Percentiles rank a stretch among this genome's conserved stretches.
Conservation (phyloP, 2,329 filamentous ascomycete species). For the Fusarium pseudograminearum region DNA sequence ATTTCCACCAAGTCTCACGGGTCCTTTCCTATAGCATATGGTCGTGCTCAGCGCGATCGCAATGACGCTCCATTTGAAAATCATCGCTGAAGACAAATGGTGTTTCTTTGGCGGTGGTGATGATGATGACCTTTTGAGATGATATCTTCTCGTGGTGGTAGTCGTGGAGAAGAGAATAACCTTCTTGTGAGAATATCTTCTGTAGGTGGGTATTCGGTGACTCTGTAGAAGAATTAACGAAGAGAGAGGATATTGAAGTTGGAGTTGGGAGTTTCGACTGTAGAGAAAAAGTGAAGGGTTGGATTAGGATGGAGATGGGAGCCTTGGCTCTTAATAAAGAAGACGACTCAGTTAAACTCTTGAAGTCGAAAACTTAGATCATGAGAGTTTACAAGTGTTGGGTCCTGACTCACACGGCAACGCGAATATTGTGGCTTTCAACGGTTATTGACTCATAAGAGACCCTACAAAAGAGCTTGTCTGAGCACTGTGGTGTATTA, state of each 20-base stretch:
- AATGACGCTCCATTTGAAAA: too few relatives aligned
- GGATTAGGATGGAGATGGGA: not conserved
- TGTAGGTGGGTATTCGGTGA: not conserved
- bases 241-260: not conserved
- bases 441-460: not conserved
- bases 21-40: fast-evolving
- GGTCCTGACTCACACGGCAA: not conserved
- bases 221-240: not conserved
- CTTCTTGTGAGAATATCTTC: not conserved
- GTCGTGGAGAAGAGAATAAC: not conserved
- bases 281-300: not conserved
- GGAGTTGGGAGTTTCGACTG: not conserved
- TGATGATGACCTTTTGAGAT: not conserved
- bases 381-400: not conserved
- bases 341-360: not conserved
- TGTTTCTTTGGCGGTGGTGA: not conserved
- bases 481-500: not conserved
- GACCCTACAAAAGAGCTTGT: not conserved
- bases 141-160: not conserved
- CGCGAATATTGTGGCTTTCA: not conserved
- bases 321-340: not conserved
- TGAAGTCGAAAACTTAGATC: not conserved
- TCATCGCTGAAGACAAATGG: not conserved
- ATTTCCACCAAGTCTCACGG: not conserved
- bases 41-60: fast-evolving